Percentiles rank a stretch among this genome's conserved stretches.
phyloP scores from a whole-genome alignment of 108 stramenopile species.

The Nannochloropsis gaditana region DNA sequence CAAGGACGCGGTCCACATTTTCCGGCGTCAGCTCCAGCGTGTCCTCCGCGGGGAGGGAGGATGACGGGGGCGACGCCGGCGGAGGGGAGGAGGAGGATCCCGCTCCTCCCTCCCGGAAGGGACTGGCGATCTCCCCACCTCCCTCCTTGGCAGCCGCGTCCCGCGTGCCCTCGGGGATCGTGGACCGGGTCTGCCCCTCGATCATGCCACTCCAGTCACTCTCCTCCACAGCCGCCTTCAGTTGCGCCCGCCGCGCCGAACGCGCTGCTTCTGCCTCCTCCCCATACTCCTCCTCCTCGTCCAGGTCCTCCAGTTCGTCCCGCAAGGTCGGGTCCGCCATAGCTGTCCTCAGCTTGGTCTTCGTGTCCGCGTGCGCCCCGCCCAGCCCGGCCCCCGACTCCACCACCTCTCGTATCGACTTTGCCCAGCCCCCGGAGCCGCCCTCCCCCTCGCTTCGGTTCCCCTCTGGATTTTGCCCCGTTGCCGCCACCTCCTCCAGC shows the following conservation, averaged over 20 bases:
- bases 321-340: slow-evolving; percentile 41
- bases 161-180: slow-evolving; percentile 17
- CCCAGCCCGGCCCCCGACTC: slow-evolving; percentile 21
- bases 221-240: slow-evolving; percentile 35
- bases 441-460: not conserved
- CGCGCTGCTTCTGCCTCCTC: slow-evolving; percentile 38
- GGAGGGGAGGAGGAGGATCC: not conserved
- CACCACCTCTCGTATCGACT: not conserved
- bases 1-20: slow-evolving; percentile 76
- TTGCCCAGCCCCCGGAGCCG: not conserved
- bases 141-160: not conserved
- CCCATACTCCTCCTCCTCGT: slow-evolving; percentile 1
- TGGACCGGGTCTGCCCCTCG: slow-evolving; percentile 40
- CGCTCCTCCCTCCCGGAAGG: not conserved
- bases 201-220: slow-evolving; percentile 43
- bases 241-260: slow-evolving; percentile 28
- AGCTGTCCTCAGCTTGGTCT: slow-evolving; percentile 44
- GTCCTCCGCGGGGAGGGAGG: slow-evolving; percentile 26
- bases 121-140: not conserved
- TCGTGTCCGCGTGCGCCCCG: slow-evolving; percentile 37
- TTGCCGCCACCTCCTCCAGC: slow-evolving; percentile 24
- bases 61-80: slow-evolving; percentile 23
- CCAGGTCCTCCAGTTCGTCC: slow-evolving; percentile 39
- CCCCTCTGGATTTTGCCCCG: no score
- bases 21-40: slow-evolving; percentile 65